Base-by-base conservation (phyloP, 768 basidiomycete genomes). In the Dacryopinax spathularia region DNA sequence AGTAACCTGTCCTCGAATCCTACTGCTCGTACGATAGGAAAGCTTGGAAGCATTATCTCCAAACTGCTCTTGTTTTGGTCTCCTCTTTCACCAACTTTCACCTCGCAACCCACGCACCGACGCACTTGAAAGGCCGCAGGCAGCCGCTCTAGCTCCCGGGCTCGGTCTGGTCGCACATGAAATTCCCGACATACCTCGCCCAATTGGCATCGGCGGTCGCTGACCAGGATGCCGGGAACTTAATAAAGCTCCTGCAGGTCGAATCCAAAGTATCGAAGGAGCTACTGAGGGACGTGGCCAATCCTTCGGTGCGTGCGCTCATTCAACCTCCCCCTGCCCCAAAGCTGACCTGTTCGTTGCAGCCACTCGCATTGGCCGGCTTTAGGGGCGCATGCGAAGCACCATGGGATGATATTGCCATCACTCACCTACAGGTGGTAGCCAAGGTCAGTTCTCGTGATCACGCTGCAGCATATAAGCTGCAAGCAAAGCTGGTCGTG, bases 371-470 rank as follows among this genome's bases (percentile, higher is more conserved):
- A 15, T 64, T 67, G 33, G 35, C 36, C 16, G 64, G 62, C 1
- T 43, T 60, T 9, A 60, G 41, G 25, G 27, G 33, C 13, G 9
- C 31, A 2, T 34, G 62, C 36, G 59, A 43, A 15, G 41, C 73
- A 56, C 91, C 91, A 5, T 93, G 90, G 89, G 89, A 90, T 66
- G 90, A 91, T 61, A 86, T 93, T 68, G 84, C 87, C 7, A 82
- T 91, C 60, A 85, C 88, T 70, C 91, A 91, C 72, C 83, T 91
- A 18, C 75, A 91, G 68, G 84, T 86, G 25, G 85, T 87, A 65
- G 80, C 81, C 33, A 81, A 88, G 72, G 80, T 85, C 36, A 84
- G 84, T 37, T 86, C 83, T 68, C 81, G 83, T 69, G 78, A 85
- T 39, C 79, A 81, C 22, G 78, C 74, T 27, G 88, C 88, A 39